phyloP scores from a whole-genome alignment of 2,329 filamentous ascomycete genomes.

The Verticillium zaregamsianum region DNA sequence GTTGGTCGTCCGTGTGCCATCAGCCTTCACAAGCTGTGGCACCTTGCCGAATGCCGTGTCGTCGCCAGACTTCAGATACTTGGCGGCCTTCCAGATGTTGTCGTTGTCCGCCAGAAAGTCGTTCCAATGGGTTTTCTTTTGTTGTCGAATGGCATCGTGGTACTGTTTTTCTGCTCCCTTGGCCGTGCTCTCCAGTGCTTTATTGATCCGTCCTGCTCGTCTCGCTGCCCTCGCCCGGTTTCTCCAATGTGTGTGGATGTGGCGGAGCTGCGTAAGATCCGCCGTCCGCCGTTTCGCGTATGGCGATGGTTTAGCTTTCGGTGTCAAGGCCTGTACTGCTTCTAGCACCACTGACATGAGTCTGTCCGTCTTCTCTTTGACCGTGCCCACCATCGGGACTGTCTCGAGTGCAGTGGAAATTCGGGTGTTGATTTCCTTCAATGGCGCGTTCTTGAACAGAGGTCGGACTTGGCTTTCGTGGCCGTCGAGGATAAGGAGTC shows the following conservation, averaged over 20 bases:
- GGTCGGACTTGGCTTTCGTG: conserved; percentile 9
- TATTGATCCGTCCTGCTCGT: not conserved
- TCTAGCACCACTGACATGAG: conserved; percentile 1
- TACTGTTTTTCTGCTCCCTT: conserved; percentile 18
- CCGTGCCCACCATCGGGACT: conserved; percentile 17
- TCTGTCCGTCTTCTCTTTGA: conserved; percentile 3
- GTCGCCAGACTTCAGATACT: conserved; percentile 18
- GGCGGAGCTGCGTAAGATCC: conserved; percentile 21
- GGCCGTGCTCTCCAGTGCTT: conserved; percentile 12
- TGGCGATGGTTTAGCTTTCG: conserved; percentile 19
- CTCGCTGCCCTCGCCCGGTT: conserved; percentile 18
- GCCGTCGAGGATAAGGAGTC: too few relatives aligned
- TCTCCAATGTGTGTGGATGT: conserved; percentile 21
- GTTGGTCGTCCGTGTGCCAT: conserved; percentile 11
- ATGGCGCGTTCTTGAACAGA: conserved; percentile 21
- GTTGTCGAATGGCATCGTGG: conserved; percentile 17
- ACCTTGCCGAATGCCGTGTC: conserved; percentile 18
- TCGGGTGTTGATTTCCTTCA: conserved; percentile 16
- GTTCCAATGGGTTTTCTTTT: conserved; percentile 20
- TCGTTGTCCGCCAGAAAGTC: conserved; percentile 20
- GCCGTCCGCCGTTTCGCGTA: conserved; percentile 23
- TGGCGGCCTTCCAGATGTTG: conserved; percentile 24
- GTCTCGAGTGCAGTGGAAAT: conserved; percentile 6
- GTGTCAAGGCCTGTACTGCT: conserved; percentile 7
- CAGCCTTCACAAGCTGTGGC: conserved; percentile 14